Conservation (phyloP, 1,284 basidiomycete genomes). For the Apiotrichum montevideense region DNA sequence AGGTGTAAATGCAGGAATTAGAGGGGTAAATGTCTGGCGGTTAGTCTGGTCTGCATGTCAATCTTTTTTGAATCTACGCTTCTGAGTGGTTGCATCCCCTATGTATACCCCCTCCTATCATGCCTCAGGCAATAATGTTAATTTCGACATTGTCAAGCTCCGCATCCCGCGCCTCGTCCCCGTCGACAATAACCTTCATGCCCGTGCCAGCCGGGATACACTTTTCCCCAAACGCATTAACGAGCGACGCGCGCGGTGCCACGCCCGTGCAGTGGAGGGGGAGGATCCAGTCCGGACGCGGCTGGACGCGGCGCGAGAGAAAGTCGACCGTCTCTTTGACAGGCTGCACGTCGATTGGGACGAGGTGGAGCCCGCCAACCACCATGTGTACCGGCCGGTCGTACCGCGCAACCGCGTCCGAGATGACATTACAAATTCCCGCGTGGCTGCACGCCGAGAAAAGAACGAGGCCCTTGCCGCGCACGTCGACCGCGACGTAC, state of each 20-base stretch:
- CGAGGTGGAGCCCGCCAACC: conserved; percentile 72
- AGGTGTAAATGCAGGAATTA: conserved; percentile 7
- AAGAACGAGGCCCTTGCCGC: conserved; percentile 68
- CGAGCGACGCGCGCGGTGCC: conserved; percentile 61
- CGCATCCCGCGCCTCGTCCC: conserved; percentile 32
- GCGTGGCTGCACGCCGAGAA: conserved; percentile 82
- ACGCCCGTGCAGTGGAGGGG: conserved; percentile 81
- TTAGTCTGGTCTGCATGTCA: too few relatives aligned
- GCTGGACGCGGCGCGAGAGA: conserved; percentile 56
- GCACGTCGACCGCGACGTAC: conserved; percentile 66
- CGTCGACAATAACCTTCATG: conserved; percentile 53
- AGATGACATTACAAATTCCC: conserved; percentile 73
- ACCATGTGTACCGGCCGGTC: conserved; percentile 71
- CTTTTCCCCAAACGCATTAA: conserved; percentile 61
- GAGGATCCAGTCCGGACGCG: conserved; percentile 62
- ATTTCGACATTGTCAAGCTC: conserved; percentile 12
- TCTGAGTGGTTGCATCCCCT: too few relatives aligned
- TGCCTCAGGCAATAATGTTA: not conserved
- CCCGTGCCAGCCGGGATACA: conserved; percentile 66
- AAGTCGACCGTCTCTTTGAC: conserved; percentile 66
- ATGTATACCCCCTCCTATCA: too few relatives aligned
- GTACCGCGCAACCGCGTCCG: conserved; percentile 58
- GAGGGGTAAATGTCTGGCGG: not conserved
- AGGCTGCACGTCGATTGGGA: conserved; percentile 57
- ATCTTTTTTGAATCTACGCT: too few relatives aligned